Evolutionary conservation across 176 grass and related monocot species (phyloP).

Genomic region (Hsuehochloa calcarea): DNA sequence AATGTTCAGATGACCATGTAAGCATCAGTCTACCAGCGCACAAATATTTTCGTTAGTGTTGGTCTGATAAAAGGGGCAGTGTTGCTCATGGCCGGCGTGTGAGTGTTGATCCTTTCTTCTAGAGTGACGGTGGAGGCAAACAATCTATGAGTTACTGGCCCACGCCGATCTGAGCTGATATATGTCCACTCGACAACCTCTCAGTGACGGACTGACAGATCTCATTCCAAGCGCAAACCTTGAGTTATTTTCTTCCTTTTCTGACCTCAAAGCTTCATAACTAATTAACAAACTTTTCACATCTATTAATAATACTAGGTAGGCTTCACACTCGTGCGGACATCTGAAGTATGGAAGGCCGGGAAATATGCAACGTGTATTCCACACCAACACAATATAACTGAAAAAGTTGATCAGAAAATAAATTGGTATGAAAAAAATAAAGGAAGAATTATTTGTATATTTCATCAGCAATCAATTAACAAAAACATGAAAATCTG

Average conservation of each 20-base stretch:
- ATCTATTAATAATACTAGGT: neutral
- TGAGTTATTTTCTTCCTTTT: neutral
- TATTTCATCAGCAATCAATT: no score
- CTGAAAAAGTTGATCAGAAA: no score
- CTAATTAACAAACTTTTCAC: no score
- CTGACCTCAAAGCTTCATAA: neutral
- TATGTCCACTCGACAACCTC: neutral
- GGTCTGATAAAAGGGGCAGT: neutral
- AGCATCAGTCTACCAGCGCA: neutral
- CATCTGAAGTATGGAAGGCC: no score
- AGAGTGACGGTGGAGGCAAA: constrained; percentile 5
- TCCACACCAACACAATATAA: no score
- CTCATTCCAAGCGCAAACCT: neutral
- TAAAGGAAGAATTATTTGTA: no score
- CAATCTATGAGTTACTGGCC: neutral
- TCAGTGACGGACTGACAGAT: neutral
- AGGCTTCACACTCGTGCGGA: no score
- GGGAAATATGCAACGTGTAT: no score
- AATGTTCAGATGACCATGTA: neutral
- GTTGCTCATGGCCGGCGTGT: neutral
- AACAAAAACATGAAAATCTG: no score
- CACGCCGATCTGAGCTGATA: neutral
- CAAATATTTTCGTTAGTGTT: neutral
- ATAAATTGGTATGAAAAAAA: no score
- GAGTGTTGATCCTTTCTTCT: neutral